phyloP scores from a whole-genome alignment of 805 yeast genomes.

The Ogataea degrootiae region DNA sequence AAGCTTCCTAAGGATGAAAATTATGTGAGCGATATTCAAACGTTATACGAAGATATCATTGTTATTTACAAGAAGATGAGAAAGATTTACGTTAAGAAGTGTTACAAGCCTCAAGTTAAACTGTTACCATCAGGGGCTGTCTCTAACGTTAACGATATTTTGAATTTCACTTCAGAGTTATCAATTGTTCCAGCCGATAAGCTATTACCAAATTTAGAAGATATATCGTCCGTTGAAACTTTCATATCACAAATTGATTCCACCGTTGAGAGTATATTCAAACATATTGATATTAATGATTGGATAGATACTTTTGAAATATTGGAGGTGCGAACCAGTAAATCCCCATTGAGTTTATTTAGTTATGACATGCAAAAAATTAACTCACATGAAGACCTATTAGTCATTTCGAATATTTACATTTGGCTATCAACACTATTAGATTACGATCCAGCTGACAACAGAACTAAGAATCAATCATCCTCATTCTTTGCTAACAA shows the following conservation, averaged over 20 bases:
- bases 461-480: conserved; percentile 10
- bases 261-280: conserved; percentile 52
- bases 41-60: conserved; percentile 25
- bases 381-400: conserved; percentile 44
- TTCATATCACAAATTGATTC: conserved; percentile 63
- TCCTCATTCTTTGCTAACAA: conserved; percentile 30
- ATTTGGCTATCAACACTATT: conserved; percentile 60
- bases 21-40: conserved; percentile 16
- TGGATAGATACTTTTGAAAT: conserved; percentile 77
- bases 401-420: conserved; percentile 65
- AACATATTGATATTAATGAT: conserved; percentile 56
- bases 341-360: conserved; percentile 52
- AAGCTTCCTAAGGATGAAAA: conserved; percentile 5
- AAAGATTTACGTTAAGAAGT: conserved; percentile 62
- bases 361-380: conserved; percentile 41
- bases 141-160: not conserved
- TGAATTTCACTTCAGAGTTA: conserved; percentile 35
- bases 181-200: conserved; percentile 34
- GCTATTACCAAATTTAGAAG: conserved; percentile 28
- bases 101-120: conserved; percentile 57
- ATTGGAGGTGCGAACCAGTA: conserved; percentile 64
- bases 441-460: conserved; percentile 30
- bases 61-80: conserved; percentile 60
- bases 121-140: conserved; percentile 27
- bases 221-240: conserved; percentile 47